Conservation (phyloP, 331 rosid species). For the Pyracantha coccinea region DNA sequence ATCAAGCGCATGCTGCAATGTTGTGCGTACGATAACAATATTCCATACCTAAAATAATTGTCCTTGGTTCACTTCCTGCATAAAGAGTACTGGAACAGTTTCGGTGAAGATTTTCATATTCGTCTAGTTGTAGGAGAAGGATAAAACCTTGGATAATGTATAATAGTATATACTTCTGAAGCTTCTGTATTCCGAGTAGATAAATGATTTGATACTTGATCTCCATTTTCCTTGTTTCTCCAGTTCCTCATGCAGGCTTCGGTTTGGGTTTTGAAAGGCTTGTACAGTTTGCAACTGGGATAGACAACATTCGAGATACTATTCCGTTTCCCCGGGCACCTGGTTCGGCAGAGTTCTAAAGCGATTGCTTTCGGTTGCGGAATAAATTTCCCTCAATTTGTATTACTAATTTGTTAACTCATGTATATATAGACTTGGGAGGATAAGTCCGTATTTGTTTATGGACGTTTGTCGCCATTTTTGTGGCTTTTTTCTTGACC, state of each 20-base stretch:
- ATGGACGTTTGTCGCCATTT: not conserved
- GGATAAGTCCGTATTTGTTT: too few species aligned
- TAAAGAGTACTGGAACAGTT: not conserved
- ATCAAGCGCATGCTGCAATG: not conserved
- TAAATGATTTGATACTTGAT: not conserved
- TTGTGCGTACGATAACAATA: not conserved
- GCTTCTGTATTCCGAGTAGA: not conserved
- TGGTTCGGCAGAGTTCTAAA: constrained; percentile 74
- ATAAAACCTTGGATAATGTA: not conserved
- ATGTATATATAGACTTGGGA: not conserved
- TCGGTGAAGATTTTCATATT: not conserved
- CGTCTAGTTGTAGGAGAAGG: not conserved
- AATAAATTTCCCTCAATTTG: not conserved
- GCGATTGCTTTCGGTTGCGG: not conserved
- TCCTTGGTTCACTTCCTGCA: not conserved
- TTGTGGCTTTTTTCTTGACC: not conserved
- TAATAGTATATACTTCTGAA: not conserved
- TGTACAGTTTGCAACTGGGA: constrained; percentile 88
- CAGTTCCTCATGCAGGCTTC: constrained; percentile 96
- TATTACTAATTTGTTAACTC: not conserved
- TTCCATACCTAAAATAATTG: not conserved
- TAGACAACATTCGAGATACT: constrained; percentile 83
- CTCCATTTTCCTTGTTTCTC: constrained; percentile 24
- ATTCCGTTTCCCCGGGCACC: constrained; percentile 93
- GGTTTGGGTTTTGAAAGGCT: constrained; percentile 97